Evolutionary conservation across 2,329 filamentous ascomycete species (phyloP).

Genomic region (Cylindrodendrum hubeiense): DNA sequence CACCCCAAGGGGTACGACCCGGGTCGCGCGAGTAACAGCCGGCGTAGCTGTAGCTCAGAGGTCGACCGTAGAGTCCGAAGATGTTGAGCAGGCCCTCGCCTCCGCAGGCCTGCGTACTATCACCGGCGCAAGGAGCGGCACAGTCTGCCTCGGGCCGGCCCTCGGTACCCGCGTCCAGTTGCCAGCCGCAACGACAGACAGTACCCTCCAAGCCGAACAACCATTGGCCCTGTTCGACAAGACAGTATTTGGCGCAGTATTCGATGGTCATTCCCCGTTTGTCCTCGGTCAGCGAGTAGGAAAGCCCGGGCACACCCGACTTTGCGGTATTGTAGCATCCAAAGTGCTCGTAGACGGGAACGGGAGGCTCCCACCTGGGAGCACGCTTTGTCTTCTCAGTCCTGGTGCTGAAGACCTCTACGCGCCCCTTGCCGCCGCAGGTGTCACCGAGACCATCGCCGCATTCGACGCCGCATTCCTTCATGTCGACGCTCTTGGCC

Average conservation of each 20-base stretch:
- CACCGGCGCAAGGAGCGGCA: neutral
- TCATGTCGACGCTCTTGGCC: conserved; percentile 1
- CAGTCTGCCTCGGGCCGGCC: neutral
- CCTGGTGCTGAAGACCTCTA: neutral
- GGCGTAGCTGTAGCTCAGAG: neutral
- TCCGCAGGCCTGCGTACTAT: neutral
- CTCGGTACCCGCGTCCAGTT: neutral
- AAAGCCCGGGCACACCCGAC: neutral
- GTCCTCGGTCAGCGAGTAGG: neutral
- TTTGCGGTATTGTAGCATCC: neutral
- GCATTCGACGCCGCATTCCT: conserved; percentile 9
- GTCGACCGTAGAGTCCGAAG: neutral
- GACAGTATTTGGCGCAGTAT: neutral
- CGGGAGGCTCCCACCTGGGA: neutral
- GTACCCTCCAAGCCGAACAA: neutral
- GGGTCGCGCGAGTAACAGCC: neutral
- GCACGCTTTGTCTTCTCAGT: neutral
- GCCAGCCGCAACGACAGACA: neutral
- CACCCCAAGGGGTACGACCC: neutral
- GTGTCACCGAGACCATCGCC: neutral
- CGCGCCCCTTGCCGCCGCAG: conserved; percentile 2
- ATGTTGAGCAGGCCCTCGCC: neutral
- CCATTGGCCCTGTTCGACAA: neutral
- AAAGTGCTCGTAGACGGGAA: neutral
- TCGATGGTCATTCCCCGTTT: neutral